Evolutionary conservation across 2,329 filamentous ascomycete species (phyloP).

Genomic region (Teratosphaeria gauchensis): DNA sequence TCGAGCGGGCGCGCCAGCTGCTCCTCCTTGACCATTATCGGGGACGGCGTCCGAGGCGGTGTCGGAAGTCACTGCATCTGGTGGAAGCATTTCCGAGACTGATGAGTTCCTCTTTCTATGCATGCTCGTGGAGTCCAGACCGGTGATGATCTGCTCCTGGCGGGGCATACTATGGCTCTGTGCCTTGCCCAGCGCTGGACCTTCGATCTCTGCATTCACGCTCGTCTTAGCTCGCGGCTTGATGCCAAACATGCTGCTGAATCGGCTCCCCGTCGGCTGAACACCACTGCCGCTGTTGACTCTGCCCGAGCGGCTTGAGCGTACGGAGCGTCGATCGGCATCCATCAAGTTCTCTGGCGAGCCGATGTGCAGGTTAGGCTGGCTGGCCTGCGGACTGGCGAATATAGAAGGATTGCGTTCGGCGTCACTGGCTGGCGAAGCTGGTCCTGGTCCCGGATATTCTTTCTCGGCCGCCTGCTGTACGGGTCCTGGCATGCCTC

Average conservation of each 20-base stretch:
- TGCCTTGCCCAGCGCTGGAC: constrained; percentile 49
- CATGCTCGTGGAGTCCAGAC: constrained; percentile 18
- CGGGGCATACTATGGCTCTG: constrained; percentile 72
- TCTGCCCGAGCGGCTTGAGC: constrained; percentile 41
- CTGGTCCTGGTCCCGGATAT: constrained; percentile 24
- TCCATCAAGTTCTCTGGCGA: constrained; percentile 33
- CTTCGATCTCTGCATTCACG: constrained; percentile 30
- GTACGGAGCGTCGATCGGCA: constrained; percentile 37
- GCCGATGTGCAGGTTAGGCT: constrained; percentile 33
- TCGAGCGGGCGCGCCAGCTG: constrained; percentile 27
- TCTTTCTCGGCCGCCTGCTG: constrained; percentile 9
- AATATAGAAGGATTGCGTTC: constrained; percentile 35
- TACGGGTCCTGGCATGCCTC: constrained; percentile 25
- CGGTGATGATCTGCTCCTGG: constrained; percentile 34
- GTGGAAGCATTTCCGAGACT: constrained; percentile 38
- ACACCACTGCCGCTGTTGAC: constrained; percentile 27
- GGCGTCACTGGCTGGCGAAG: constrained; percentile 33
- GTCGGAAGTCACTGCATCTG: constrained; percentile 25
- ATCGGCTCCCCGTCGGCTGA: constrained; percentile 38
- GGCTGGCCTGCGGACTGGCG: constrained; percentile 39
- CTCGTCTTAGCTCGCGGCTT: constrained; percentile 52
- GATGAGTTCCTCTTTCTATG: constrained; percentile 43
- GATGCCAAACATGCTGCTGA: constrained; percentile 44
- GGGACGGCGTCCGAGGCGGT: constrained; percentile 10
- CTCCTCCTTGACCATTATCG: constrained; percentile 1